Evolutionary conservation across 352 stramenopile species (phyloP), one percentile per base, ranked within the genome.

Genomic region (Globisporangium acanthophoron): DNA sequence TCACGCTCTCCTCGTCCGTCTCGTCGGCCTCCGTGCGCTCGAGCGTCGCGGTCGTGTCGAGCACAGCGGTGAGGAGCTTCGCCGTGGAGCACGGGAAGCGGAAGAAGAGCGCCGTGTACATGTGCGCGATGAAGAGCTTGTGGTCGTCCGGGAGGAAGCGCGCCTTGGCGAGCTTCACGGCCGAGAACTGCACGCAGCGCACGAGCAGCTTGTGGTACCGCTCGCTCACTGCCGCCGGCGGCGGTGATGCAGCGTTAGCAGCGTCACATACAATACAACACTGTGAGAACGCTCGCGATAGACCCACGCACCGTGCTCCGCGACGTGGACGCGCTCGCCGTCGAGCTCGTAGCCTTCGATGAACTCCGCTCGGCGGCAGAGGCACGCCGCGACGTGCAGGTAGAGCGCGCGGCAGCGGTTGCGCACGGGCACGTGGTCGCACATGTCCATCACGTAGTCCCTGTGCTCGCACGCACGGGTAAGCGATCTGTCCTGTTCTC

Each of bases 381-480:
- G 86, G 59, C 86, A 94, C 44, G 70, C 69, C 5, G 80, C 76
- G 39, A 76, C 67, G 44, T 89, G 82, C 58, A 92, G 61, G 58
- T 90, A 91, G 39, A 94, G 63, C 55, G 74, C 70, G 5, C 80
- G 79, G 39, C 75, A 87, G 52, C 73, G 80, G 46, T 90, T 91
- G 18, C 82, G 80, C 40, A 87, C 70, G 1, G 85, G 79, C 45
- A 94, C 78, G 31, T 78, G 69, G 37, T 94, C 82, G 45, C 81
- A 81, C 77, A 91, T 89, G 60, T 94, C 82, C 69, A 94, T 78
- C 31, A 91, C 62, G 56, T 90, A 92, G 51, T 80, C 75, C 79
- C 76, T 87, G 20, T 3, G 7, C 44, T 57, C 45, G 59, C 15
- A 64, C 15, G 15, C 13, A 62, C 5, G 3, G 3, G 3, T 35